phyloP scores from a whole-genome alignment of 805 yeast species.

The Candida koratica region DNA sequence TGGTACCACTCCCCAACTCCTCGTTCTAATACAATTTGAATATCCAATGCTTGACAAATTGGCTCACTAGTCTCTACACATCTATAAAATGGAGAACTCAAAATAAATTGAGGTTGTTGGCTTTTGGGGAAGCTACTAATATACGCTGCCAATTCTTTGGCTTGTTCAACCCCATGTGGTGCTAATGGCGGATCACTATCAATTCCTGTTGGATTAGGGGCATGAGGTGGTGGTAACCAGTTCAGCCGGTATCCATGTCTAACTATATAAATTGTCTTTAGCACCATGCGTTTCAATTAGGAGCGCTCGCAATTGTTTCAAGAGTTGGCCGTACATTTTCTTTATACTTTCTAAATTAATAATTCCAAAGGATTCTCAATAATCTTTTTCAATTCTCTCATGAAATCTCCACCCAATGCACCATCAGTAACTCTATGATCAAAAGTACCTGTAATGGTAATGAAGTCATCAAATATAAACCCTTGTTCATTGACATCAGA shows the following conservation, averaged over 20 bases:
- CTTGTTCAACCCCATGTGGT: constrained; percentile 83
- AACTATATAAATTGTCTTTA: constrained; percentile 63
- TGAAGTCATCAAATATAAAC: constrained; percentile 84
- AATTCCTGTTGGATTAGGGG: constrained; percentile 81
- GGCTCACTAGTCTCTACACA: constrained; percentile 83
- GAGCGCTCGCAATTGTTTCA: too few relatives aligned
- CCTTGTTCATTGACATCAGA: constrained; percentile 90
- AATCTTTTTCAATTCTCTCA: constrained; percentile 85
- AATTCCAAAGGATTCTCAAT: constrained; percentile 95
- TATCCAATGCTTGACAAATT: constrained; percentile 52
- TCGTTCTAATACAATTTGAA: constrained; percentile 64
- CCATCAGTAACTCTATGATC: constrained; percentile 98
- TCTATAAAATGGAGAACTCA: constrained; percentile 83
- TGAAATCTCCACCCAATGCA: constrained; percentile 95
- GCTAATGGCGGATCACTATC: constrained; percentile 88
- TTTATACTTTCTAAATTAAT: constrained; percentile 51
- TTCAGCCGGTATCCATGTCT: constrained; percentile 91
- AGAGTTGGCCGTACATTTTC: constrained; percentile 1
- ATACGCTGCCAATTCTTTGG: constrained; percentile 68
- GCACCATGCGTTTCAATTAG: constrained; percentile 8
- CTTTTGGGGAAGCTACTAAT: constrained; percentile 38
- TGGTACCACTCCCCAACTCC: constrained; percentile 94
- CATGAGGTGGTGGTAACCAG: constrained; percentile 73
- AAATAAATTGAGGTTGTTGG: constrained; percentile 66
- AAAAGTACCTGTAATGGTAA: constrained; percentile 91